These are phyloP conservation scores for Arthrinium phaeospermum DNA, from an alignment of 2,329 filamentous ascomycete species.

Conservation along the genomic window DNA sequence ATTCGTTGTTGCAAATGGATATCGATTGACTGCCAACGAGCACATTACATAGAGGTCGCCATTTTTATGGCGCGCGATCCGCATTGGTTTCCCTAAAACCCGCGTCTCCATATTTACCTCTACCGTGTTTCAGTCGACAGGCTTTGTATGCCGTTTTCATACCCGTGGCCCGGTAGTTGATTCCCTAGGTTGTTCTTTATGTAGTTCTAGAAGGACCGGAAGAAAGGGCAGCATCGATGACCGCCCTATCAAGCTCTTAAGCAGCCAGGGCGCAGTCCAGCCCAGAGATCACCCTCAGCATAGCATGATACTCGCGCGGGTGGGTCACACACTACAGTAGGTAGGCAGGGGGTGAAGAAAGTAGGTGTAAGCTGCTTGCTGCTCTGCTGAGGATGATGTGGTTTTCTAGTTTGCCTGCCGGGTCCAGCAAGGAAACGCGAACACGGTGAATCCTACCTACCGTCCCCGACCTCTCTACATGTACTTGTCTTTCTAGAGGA, in stretches of 20 bases:
- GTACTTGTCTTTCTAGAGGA: background rate
- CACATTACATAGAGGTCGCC: background rate
- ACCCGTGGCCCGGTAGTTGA: conserved; percentile 8
- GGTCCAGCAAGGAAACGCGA: background rate
- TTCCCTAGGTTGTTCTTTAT: background rate
- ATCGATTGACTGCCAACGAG: background rate
- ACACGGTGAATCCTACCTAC: background rate
- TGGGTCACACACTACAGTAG: background rate
- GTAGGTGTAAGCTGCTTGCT: background rate
- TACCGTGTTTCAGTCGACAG: conserved; percentile 7
- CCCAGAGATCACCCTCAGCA: background rate
- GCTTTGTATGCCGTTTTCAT: conserved; percentile 2
- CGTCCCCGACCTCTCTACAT: background rate
- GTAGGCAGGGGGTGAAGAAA: background rate
- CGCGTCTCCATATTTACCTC: background rate
- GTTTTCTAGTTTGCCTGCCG: background rate
- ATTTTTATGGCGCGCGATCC: conserved; percentile 5
- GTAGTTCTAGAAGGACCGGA: background rate
- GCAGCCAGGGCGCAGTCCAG: background rate
- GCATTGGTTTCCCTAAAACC: conserved; percentile 5
- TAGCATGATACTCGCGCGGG: background rate
- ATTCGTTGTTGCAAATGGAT: background rate
- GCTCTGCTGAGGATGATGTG: conserved; percentile 1
- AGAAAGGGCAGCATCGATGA: background rate
- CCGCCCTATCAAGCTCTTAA: background rate